A percentile compares a stretch with the other conserved stretches of the same genome.
phyloP scores from a whole-genome alignment of 1,139 yeast genomes.

The Geotrichum fermentans region DNA sequence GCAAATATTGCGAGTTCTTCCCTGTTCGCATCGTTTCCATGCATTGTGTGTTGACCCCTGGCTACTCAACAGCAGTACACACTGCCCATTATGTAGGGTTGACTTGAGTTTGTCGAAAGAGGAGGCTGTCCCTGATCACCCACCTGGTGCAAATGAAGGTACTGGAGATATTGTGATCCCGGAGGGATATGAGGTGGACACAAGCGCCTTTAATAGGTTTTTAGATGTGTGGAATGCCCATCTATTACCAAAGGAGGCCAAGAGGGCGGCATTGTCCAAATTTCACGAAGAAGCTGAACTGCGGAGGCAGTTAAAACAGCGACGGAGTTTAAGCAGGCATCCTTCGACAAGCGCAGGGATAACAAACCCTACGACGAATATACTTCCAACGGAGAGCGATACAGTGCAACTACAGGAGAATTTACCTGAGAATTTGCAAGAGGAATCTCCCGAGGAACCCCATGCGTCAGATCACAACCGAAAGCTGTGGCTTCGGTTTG shows the following conservation, averaged over 20 bases:
- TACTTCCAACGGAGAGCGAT: background rate
- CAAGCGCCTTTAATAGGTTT: slow-evolving; percentile 32
- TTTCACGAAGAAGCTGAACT: slow-evolving; percentile 35
- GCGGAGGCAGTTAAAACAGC: slow-evolving; percentile 26
- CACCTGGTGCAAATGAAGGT: slow-evolving; percentile 20
- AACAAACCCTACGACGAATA: background rate
- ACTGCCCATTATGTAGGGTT: slow-evolving; percentile 79
- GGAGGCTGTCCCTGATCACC: slow-evolving; percentile 29
- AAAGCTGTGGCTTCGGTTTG: slow-evolving; percentile 29
- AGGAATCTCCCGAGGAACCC: slow-evolving; percentile 28
- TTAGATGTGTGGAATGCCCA: slow-evolving; percentile 38
- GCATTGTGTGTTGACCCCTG: slow-evolving; percentile 78
- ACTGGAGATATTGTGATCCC: slow-evolving; percentile 23
- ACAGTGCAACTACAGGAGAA: slow-evolving; percentile 1
- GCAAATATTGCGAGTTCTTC: slow-evolving; percentile 57
- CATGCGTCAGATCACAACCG: too few species aligned
- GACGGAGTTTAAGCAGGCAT: slow-evolving; percentile 4
- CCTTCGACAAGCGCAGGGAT: background rate
- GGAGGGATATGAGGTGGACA: slow-evolving; percentile 30
- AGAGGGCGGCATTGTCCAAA: slow-evolving; percentile 33
- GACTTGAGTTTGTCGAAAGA: slow-evolving; percentile 40
- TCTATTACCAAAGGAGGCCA: slow-evolving; percentile 34
- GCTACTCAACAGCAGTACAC: slow-evolving; percentile 67
- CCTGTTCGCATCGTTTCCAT: slow-evolving; percentile 82
- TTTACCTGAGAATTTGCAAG: too few species aligned